Percentiles rank a stretch among this genome's conserved stretches.
Conservation (phyloP, 768 basidiomycete species). For the Daedaleopsis nitida region DNA sequence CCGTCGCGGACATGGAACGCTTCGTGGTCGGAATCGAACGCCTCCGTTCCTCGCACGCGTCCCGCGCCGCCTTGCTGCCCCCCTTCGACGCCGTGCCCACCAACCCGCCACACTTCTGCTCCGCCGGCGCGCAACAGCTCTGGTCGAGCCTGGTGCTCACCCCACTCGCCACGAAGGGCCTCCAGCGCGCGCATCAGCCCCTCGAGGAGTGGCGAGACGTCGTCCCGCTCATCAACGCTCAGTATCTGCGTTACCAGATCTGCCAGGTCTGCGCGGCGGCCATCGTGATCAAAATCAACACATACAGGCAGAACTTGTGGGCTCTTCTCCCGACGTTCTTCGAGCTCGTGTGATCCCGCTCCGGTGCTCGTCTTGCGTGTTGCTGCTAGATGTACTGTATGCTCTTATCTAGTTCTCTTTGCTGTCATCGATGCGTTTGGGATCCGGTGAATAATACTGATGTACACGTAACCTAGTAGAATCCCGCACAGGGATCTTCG, state of each 20-base stretch:
- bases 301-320: conserved; percentile 15
- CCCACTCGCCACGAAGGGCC: background rate
- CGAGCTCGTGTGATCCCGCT: conserved; percentile 10
- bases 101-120: conserved; percentile 14
- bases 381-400: no score
- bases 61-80: conserved; percentile 4
- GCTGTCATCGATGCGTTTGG: no score
- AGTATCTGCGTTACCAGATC: conserved; percentile 1
- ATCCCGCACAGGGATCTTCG: no score
- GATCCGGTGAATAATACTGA: no score
- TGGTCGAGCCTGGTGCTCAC: conserved; percentile 1
- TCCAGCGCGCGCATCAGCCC: conserved; percentile 7
- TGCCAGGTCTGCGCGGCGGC: conserved; percentile 11
- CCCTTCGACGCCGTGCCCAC: background rate
- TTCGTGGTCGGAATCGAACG: conserved; percentile 25
- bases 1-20: conserved; percentile 26
- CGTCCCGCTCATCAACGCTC: background rate
- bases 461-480: no score
- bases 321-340: conserved; percentile 10
- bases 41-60: conserved; percentile 18
- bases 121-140: background rate
- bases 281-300: conserved; percentile 4
- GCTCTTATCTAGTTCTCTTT: no score
- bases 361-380: no score
- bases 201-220: conserved; percentile 21